A percentile compares a stretch with the other conserved stretches of the same genome.
phyloP scores from a whole-genome alignment of 2,329 filamentous ascomycete species.

The Fonsecaea monophora region DNA sequence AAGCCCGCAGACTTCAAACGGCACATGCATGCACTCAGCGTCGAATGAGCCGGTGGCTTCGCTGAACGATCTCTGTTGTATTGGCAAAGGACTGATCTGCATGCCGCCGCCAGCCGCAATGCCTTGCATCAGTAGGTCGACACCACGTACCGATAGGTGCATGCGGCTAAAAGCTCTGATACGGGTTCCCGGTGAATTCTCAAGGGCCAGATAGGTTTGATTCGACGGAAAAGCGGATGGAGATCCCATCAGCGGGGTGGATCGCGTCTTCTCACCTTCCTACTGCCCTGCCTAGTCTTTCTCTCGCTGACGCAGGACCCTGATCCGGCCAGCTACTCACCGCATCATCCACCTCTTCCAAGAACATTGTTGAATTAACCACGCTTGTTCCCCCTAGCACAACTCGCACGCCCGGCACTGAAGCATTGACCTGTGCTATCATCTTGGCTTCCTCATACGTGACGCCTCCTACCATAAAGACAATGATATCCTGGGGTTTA shows the following conservation, averaged over 20 bases:
- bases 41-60: not conserved
- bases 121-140: not conserved
- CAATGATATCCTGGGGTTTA: constrained; percentile 93
- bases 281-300: constrained; percentile 61
- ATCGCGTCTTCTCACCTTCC: constrained; percentile 29
- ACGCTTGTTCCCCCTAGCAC: constrained; percentile 87
- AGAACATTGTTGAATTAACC: constrained; percentile 84
- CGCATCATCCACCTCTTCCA: constrained; percentile 90
- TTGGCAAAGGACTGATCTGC: not conserved
- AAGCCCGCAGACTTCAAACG: not conserved
- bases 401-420: constrained; percentile 83
- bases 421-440: constrained; percentile 92
- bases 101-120: not conserved
- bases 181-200: not conserved
- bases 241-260: not conserved
- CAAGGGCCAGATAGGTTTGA: not conserved
- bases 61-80: not conserved
- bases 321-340: constrained; percentile 84
- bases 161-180: not conserved
- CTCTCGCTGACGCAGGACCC: constrained; percentile 64
- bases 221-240: not conserved
- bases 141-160: not conserved
- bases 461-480: constrained; percentile 91
- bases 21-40: not conserved
- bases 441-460: constrained; percentile 98